Percentiles rank a stretch among this genome's conserved stretches.
Evolutionary conservation across 352 stramenopile species (phyloP).

Genomic region (Blastocystis sp.): DNA sequence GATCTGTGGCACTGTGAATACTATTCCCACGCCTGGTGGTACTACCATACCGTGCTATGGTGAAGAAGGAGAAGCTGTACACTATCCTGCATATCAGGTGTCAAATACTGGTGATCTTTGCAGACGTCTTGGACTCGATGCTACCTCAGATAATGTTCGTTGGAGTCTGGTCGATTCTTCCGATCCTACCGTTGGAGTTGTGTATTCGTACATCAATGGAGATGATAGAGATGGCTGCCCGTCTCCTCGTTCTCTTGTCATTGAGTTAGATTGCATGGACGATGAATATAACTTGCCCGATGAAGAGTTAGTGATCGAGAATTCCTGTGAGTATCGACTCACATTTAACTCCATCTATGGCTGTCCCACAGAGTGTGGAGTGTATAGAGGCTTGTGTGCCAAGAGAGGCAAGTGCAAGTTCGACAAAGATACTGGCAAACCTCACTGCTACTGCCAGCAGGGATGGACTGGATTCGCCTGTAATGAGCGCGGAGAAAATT

Average conservation of each 20-base stretch:
- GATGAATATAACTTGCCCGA: slow-evolving; percentile 33
- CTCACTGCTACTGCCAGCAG: slow-evolving; percentile 59
- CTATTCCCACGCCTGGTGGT: not conserved
- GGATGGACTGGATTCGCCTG: slow-evolving; percentile 42
- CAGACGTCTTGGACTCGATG: slow-evolving; percentile 9
- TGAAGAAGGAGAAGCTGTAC: not conserved
- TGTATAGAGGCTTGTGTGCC: not conserved
- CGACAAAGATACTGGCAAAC: slow-evolving; percentile 13
- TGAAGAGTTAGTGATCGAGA: not conserved
- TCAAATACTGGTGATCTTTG: not conserved
- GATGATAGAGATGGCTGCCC: not conserved
- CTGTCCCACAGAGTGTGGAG: slow-evolving; percentile 46
- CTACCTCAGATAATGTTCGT: slow-evolving; percentile 1
- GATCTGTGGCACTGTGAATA: slow-evolving; percentile 39
- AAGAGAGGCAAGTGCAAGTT: slow-evolving; percentile 53
- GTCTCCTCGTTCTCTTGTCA: not conserved
- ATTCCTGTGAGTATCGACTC: not conserved
- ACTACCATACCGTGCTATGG: not conserved
- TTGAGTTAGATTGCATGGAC: slow-evolving; percentile 41
- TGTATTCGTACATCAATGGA: slow-evolving; percentile 50
- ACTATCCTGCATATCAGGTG: slow-evolving; percentile 58
- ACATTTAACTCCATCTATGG: slow-evolving; percentile 50
- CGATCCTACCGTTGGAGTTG: slow-evolving; percentile 48
- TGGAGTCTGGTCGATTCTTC: slow-evolving; percentile 6
- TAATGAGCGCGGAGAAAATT: slow-evolving; percentile 36